phyloP scores from a whole-genome alignment of 805 yeast species.

The Sugiyamaella mastotermitis region DNA sequence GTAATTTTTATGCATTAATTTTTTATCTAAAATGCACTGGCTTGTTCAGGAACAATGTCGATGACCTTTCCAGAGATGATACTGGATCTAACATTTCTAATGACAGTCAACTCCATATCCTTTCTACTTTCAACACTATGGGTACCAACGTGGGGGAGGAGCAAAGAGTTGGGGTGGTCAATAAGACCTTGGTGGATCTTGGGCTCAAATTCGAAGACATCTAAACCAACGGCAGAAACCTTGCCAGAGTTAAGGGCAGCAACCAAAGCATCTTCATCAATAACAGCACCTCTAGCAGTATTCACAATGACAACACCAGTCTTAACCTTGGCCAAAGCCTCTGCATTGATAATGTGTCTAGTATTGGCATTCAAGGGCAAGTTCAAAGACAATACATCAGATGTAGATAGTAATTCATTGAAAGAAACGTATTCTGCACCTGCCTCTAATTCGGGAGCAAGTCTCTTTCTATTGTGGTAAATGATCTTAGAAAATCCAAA shows the following conservation, averaged over 20 bases:
- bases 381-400: slow-evolving; percentile 46
- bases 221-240: slow-evolving; percentile 48
- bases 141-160: slow-evolving; percentile 53
- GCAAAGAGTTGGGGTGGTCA: slow-evolving; percentile 39
- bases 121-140: slow-evolving; percentile 39
- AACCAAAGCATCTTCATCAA: slow-evolving; percentile 47
- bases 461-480: slow-evolving; percentile 47
- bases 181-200: slow-evolving; percentile 42
- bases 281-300: slow-evolving; percentile 57
- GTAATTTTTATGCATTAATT: too few species aligned
- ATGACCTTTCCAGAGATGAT: slow-evolving; percentile 62
- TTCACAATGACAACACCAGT: slow-evolving; percentile 49
- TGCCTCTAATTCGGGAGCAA: slow-evolving; percentile 42
- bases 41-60: slow-evolving; percentile 73
- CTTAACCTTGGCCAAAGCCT: slow-evolving; percentile 43
- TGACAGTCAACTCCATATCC: slow-evolving; percentile 76
- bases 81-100: slow-evolving; percentile 57
- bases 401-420: slow-evolving; percentile 41
- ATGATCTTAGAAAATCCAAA: slow-evolving; percentile 46
- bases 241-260: slow-evolving; percentile 44
- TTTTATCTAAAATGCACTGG: too few species aligned
- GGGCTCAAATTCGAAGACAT: slow-evolving; percentile 59
- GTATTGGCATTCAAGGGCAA: slow-evolving; percentile 51
- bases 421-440: slow-evolving; percentile 41
- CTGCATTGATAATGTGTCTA: slow-evolving; percentile 42